A percentile compares a stretch with the other conserved stretches of the same genome.
Evolutionary conservation across 768 basidiomycete species (phyloP).

Genomic region (Xerocomellus amylosporus): DNA sequence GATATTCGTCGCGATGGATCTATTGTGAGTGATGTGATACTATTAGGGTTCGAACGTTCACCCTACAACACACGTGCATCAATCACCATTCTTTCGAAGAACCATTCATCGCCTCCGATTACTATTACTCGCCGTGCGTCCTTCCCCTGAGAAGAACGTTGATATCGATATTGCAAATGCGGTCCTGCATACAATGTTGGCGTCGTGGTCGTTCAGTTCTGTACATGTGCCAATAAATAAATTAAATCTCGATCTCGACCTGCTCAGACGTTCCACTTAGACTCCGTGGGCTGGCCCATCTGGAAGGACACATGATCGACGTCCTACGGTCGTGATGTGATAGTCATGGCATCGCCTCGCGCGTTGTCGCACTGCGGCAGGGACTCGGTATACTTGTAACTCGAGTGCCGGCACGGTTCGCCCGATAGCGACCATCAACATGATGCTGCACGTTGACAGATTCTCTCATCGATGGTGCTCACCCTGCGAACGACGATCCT

Average conservation of each 20-base stretch:
- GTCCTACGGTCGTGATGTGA: not conserved
- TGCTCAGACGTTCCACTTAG: not conserved
- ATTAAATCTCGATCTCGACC: constrained; percentile 4
- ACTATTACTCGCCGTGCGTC: not conserved
- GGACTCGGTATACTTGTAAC: not conserved
- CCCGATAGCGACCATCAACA: constrained; percentile 1
- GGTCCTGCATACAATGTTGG: not conserved
- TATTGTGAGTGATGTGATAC: not conserved
- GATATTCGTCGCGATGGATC: constrained; percentile 3
- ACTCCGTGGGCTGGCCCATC: not conserved
- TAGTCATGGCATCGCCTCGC: constrained; percentile 2
- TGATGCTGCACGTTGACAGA: not conserved
- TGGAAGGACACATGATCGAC: not conserved
- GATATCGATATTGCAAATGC: constrained; percentile 6
- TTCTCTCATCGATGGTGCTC: not conserved
- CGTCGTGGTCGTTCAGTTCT: not conserved
- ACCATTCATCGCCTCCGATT: not conserved
- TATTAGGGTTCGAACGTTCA: constrained; percentile 9
- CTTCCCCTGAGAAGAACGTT: not conserved
- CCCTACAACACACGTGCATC: constrained; percentile 18
- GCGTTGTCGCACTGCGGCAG: not conserved
- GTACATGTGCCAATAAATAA: not conserved
- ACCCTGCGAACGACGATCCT: constrained; percentile 8
- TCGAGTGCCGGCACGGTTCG: not conserved
- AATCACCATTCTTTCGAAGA: not conserved